These are phyloP conservation scores for Benincasa hispida DNA, from an alignment of 306 rosid genomes.

Conservation along the genomic window DNA sequence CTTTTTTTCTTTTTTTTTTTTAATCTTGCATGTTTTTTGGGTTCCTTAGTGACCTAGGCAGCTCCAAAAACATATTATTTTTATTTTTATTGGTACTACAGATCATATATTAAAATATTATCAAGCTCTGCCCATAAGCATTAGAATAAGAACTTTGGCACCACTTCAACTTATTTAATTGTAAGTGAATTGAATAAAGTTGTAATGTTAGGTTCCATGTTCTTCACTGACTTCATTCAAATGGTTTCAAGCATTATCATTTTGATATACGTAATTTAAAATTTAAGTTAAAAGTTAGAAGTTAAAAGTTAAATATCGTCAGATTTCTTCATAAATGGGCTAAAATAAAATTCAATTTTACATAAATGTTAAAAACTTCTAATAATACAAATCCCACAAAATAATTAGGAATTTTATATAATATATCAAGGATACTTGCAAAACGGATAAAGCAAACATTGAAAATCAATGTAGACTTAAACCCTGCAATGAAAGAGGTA, in stretches of 20 bases:
- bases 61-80: not conserved
- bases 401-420: too few species aligned
- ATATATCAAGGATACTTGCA: too few species aligned
- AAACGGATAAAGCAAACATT: too few species aligned
- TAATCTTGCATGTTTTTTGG: not conserved
- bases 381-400: too few species aligned
- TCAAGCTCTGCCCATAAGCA: not conserved
- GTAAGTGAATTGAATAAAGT: not conserved
- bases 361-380: too few species aligned
- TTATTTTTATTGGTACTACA: not conserved
- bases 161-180: not conserved
- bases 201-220: not conserved
- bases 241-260: not conserved
- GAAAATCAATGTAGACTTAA: too few species aligned
- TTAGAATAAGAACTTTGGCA: not conserved
- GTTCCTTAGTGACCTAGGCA: conserved; percentile 2
- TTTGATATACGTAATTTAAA: not conserved
- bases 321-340: too few species aligned
- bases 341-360: too few species aligned
- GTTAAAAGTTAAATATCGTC: too few species aligned
- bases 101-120: not conserved
- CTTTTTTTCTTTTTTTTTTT: not conserved
- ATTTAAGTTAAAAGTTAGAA: not conserved
- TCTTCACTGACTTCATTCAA: not conserved
- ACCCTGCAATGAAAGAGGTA: too few species aligned